A percentile compares a stretch with the other conserved stretches of the same genome.
phyloP scores from a whole-genome alignment of 2,329 filamentous ascomycete genomes.

The Penicillium aurantiogriseum region DNA sequence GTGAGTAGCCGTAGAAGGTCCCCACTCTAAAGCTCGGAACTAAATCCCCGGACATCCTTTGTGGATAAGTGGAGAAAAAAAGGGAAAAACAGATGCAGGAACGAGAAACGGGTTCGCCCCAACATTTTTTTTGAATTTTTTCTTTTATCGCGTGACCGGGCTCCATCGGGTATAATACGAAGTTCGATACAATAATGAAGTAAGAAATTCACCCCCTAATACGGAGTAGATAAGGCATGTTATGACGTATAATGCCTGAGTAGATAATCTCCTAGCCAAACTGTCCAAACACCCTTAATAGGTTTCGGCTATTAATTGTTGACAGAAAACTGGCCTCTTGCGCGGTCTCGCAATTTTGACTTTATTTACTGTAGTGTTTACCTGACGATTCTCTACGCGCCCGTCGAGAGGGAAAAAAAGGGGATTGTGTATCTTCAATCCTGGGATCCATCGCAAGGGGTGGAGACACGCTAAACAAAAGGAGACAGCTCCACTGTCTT shows the following conservation, averaged over 20 bases:
- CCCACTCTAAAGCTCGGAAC: conserved; percentile 28
- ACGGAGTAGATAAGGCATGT: background rate
- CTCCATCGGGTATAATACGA: conserved; percentile 16
- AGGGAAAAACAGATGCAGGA: conserved; percentile 29
- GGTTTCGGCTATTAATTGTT: background rate
- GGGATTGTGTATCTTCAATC: background rate
- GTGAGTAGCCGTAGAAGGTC: conserved; percentile 5
- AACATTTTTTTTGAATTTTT: conserved; percentile 17
- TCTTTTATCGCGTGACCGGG: conserved; percentile 19
- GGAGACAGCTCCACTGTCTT: background rate
- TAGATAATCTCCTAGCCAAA: background rate
- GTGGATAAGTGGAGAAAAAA: conserved; percentile 27
- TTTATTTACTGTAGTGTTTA: background rate
- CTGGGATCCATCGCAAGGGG: background rate
- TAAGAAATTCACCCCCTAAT: background rate
- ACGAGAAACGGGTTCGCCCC: conserved; percentile 30
- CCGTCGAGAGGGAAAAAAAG: background rate
- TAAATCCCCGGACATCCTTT: conserved; percentile 30
- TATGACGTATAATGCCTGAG: background rate
- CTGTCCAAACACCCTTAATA: background rate
- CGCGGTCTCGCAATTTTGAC: background rate
- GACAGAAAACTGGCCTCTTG: background rate
- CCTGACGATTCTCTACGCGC: background rate
- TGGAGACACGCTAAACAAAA: background rate
- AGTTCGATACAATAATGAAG: background rate